A percentile compares a stretch with the other conserved stretches of the same genome.
phyloP scores from a whole-genome alignment of 2,329 filamentous ascomycete genomes.

The Ceratocystis diversiconidia region DNA sequence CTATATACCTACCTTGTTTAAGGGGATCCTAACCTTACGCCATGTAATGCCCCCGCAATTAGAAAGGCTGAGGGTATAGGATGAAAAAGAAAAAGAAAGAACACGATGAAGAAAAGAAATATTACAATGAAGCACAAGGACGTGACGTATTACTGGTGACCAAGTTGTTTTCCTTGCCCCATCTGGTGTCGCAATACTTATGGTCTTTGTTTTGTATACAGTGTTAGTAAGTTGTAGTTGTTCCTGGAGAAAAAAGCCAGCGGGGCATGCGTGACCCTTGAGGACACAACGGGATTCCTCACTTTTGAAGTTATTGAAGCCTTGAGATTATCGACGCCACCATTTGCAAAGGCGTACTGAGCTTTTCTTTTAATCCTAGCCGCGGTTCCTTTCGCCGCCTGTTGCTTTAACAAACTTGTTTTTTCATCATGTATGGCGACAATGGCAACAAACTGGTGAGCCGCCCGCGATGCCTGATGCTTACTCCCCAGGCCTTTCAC shows the following conservation, averaged over 20 bases:
- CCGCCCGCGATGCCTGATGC: neutral
- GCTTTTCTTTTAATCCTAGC: neutral
- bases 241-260: neutral
- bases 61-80: conserved; percentile 11
- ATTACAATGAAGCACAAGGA: neutral
- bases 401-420: too few relatives aligned
- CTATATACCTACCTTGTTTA: neutral
- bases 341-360: too few relatives aligned
- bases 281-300: too few relatives aligned
- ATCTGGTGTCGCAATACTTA: neutral
- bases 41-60: neutral
- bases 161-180: neutral
- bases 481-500: neutral
- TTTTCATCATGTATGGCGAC: conserved; percentile 18
- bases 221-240: neutral
- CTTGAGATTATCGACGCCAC: too few relatives aligned
- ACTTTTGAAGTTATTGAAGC: too few relatives aligned
- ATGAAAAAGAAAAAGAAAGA: neutral
- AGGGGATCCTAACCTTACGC: neutral
- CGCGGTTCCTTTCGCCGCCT: neutral
- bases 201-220: neutral
- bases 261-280: neutral
- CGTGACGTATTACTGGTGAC: neutral
- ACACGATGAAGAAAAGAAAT: neutral
- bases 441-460: conserved; percentile 19